Evolutionary conservation across 441 rosid genomes (phyloP).

Genomic region (Viola pubescens): DNA sequence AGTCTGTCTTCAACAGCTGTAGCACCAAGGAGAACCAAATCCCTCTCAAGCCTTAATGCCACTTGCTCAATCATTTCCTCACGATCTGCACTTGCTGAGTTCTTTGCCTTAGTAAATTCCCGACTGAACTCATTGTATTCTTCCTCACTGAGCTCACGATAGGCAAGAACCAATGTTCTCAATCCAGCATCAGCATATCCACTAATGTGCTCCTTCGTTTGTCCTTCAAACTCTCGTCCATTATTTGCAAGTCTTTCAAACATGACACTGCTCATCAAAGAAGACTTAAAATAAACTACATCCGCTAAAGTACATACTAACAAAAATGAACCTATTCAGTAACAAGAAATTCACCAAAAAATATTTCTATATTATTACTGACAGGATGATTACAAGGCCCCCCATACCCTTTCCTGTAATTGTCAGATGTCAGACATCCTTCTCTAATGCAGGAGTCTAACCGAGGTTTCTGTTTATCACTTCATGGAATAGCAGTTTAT

Average conservation of each 20-base stretch:
- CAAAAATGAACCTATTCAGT: neutral
- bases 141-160: constrained; percentile 56
- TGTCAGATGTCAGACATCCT: constrained; percentile 34
- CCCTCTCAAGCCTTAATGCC: constrained; percentile 58
- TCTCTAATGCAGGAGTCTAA: too few species aligned
- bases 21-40: constrained; percentile 73
- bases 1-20: constrained; percentile 94
- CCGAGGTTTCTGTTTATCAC: too few species aligned
- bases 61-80: constrained; percentile 59
- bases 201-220: constrained; percentile 49
- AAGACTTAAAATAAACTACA: neutral
- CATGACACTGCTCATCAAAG: constrained; percentile 51
- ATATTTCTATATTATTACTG: too few species aligned
- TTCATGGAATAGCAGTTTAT: too few species aligned
- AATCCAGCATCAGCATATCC: constrained; percentile 82
- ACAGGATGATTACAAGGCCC: too few species aligned
- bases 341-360: neutral
- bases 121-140: constrained; percentile 49
- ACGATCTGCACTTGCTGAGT: constrained; percentile 50
- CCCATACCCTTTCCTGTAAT: too few species aligned
- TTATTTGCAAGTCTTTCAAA: constrained; percentile 54
- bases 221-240: constrained; percentile 43
- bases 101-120: constrained; percentile 57
- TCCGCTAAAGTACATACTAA: neutral
- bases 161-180: constrained; percentile 80